Conservation (phyloP, 2,329 filamentous ascomycete species). For the Trichothecium sympodiale region DNA sequence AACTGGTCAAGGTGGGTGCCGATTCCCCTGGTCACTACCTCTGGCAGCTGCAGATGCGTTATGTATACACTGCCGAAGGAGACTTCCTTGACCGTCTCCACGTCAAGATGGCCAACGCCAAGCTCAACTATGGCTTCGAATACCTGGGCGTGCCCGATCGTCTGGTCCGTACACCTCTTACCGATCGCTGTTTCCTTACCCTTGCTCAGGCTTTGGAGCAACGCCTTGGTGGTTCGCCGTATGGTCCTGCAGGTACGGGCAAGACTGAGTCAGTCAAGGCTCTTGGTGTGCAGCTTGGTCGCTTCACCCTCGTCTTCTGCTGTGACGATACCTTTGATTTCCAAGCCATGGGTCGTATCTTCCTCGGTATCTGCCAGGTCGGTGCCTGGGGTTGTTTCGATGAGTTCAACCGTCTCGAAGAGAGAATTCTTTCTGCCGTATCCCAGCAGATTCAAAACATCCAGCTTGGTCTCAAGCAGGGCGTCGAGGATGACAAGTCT, state of each 20-base stretch:
- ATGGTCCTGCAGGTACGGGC: constrained; percentile 92
- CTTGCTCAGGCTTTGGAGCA: constrained; percentile 94
- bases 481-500: constrained; percentile 66
- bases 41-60: constrained; percentile 96
- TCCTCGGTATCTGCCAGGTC: constrained; percentile 97
- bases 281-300: constrained; percentile 86
- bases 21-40: constrained; percentile 69
- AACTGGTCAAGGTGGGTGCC: constrained; percentile 67
- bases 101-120: constrained; percentile 95
- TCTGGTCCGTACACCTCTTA: constrained; percentile 90
- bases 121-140: constrained; percentile 92
- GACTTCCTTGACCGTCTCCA: constrained; percentile 72
- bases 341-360: constrained; percentile 98
- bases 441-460: constrained; percentile 99
- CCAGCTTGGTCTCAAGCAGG: constrained; percentile 84
- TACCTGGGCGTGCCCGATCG: constrained; percentile 95
- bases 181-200: constrained; percentile 95
- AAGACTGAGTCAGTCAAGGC: constrained; percentile 99
- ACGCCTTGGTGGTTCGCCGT: constrained; percentile 89
- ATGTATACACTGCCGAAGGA: constrained; percentile 75
- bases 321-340: constrained; percentile 99
- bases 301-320: constrained; percentile 97
- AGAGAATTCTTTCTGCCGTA: constrained; percentile 93
- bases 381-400: constrained; percentile 99
- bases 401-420: constrained; percentile 98